phyloP scores from a whole-genome alignment of 768 basidiomycete species.

The Mycena pura region DNA sequence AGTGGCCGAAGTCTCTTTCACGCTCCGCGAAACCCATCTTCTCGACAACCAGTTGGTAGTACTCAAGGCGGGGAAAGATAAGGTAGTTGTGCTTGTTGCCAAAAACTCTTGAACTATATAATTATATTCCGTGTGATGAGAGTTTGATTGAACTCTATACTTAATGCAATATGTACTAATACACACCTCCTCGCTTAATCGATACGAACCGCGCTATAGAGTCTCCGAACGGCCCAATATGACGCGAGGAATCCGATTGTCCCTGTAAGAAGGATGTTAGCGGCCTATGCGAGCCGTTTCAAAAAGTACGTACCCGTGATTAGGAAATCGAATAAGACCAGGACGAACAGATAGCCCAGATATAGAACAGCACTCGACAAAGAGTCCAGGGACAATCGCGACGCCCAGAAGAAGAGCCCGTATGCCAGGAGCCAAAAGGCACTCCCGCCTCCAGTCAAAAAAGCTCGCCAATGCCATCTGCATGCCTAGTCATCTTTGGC shows the following conservation, averaged over 20 bases:
- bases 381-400: conserved; percentile 85
- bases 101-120: conserved; percentile 16
- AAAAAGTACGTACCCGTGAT: conserved; percentile 68
- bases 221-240: conserved; percentile 86
- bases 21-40: conserved; percentile 52
- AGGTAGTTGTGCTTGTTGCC: conserved; percentile 61
- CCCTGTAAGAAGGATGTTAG: conserved; percentile 49
- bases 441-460: conserved; percentile 90
- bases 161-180: conserved; percentile 10
- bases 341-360: conserved; percentile 87
- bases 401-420: conserved; percentile 88
- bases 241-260: conserved; percentile 91
- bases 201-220: conserved; percentile 85
- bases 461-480: conserved; percentile 97
- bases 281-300: neutral
- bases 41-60: conserved; percentile 69
- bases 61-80: conserved; percentile 78
- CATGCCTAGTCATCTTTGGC: neutral
- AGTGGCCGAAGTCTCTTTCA: conserved; percentile 56
- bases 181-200: conserved; percentile 46
- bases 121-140: conserved; percentile 5
- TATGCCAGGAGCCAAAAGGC: conserved; percentile 92
- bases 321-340: conserved; percentile 86
- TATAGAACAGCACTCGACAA: conserved; percentile 84
- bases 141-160: neutral